phyloP scores from a whole-genome alignment of 164 flowering plant genomes.

The Kingdonia uniflora region DNA sequence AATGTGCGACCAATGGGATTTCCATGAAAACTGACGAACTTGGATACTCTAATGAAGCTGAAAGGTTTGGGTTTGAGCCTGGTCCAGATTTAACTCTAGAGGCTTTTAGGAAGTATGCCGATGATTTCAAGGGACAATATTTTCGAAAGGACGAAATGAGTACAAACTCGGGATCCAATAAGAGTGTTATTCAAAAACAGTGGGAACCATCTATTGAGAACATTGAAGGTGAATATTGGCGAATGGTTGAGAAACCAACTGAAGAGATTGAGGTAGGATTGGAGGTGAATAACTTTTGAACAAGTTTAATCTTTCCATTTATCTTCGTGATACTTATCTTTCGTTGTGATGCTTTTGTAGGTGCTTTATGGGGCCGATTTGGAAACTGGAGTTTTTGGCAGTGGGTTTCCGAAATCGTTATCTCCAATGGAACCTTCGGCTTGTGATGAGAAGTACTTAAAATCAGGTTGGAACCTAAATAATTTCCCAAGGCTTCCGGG shows the following conservation, averaged over 20 bases:
- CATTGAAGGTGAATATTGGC: conserved; percentile 80
- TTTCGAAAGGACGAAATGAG: conserved; percentile 27
- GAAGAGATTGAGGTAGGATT: conserved; percentile 69
- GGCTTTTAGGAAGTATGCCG: conserved; percentile 69
- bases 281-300: background rate
- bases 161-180: conserved; percentile 16
- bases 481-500: conserved; percentile 47
- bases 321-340: background rate
- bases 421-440: conserved; percentile 6
- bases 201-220: conserved; percentile 49
- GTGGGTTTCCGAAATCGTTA: conserved; percentile 48
- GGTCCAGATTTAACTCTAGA: conserved; percentile 78
- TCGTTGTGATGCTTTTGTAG: conserved; percentile 25
- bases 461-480: conserved; percentile 77
- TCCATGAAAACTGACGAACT: conserved; percentile 14
- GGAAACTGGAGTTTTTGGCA: conserved; percentile 36
- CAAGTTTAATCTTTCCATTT: background rate
- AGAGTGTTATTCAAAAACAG: conserved; percentile 20
- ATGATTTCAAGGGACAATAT: conserved; percentile 70
- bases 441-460: conserved; percentile 15
- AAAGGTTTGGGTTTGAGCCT: conserved; percentile 81
- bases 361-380: conserved; percentile 52
- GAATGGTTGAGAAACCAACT: conserved; percentile 61
- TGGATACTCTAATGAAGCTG: conserved; percentile 22
- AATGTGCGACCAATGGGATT: conserved; percentile 22